These are phyloP conservation scores for Aspergillus sojae DNA, from an alignment of 2,329 filamentous ascomycete species.

Conservation along the genomic window DNA sequence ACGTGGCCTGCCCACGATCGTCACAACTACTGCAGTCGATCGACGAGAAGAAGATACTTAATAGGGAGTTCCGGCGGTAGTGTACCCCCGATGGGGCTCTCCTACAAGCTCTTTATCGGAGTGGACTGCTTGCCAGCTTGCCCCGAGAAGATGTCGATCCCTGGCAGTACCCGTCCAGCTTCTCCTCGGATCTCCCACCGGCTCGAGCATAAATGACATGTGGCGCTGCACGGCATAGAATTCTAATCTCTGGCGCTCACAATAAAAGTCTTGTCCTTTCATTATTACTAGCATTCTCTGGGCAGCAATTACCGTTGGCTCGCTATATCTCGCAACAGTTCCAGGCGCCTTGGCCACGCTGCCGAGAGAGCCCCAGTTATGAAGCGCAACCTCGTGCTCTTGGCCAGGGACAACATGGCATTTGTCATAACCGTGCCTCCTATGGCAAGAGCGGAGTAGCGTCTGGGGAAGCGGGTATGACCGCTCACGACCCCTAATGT, in stretches of 20 bases:
- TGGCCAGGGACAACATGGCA: conserved; percentile 1
- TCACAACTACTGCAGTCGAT: not conserved
- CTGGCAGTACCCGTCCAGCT: not conserved
- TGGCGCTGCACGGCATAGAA: not conserved
- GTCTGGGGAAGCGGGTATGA: conserved; percentile 2
- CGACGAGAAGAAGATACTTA: not conserved
- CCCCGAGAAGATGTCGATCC: not conserved
- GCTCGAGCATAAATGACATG: not conserved
- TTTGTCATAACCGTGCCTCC: not conserved
- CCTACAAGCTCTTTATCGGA: not conserved
- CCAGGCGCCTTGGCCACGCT: conserved; percentile 9
- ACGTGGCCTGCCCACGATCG: not conserved
- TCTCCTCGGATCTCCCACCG: not conserved
- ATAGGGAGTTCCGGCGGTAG: not conserved
- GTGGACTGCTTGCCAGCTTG: not conserved
- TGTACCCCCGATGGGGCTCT: not conserved
- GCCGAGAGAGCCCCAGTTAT: conserved; percentile 3
- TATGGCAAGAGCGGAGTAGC: not conserved
- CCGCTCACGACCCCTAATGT: not conserved
- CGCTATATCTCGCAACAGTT: conserved; percentile 9
- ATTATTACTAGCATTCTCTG: conserved; percentile 3
- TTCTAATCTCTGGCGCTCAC: not conserved
- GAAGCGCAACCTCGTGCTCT: not conserved
- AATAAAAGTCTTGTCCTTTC: not conserved
- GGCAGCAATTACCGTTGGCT: conserved; percentile 10